Evolutionary conservation across 805 yeast genomes (phyloP).

Genomic region (Starmerella vaccinii): DNA sequence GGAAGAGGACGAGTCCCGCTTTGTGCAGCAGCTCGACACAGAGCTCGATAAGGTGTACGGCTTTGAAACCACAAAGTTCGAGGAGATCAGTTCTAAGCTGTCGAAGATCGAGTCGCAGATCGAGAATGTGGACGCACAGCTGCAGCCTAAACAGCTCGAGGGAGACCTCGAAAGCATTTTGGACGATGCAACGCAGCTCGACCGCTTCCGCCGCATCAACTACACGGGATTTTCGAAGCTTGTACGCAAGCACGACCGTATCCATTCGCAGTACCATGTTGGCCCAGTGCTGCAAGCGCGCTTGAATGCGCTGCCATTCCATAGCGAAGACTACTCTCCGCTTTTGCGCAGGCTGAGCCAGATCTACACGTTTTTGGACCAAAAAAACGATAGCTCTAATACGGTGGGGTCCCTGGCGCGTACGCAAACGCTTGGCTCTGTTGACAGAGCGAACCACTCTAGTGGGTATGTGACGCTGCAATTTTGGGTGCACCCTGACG

Average conservation of each 20-base stretch:
- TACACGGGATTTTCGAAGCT: constrained; percentile 92
- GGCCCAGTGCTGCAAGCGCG: constrained; percentile 82
- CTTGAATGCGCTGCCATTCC: constrained; percentile 77
- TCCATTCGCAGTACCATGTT: constrained; percentile 81
- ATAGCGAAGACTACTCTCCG: constrained; percentile 91
- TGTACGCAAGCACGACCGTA: constrained; percentile 89
- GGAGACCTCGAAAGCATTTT: constrained; percentile 61
- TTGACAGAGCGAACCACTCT: constrained; percentile 28
- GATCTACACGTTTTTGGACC: constrained; percentile 71
- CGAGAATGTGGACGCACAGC: constrained; percentile 24
- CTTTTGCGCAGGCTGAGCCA: constrained; percentile 66
- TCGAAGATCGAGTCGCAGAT: constrained; percentile 45
- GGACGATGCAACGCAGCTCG: constrained; percentile 70
- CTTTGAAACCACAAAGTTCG: constrained; percentile 65
- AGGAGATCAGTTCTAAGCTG: constrained; percentile 55
- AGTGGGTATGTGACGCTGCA: constrained; percentile 48
- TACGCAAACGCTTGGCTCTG: constrained; percentile 31
- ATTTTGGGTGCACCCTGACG: constrained; percentile 97
- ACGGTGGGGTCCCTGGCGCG: constrained; percentile 24
- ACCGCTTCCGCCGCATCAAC: constrained; percentile 80
- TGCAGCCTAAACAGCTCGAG: constrained; percentile 46
- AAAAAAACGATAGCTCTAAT: constrained; percentile 42
- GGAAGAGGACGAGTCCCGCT: constrained; percentile 70
- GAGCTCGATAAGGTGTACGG: constrained; percentile 90
- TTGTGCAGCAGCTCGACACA: constrained; percentile 61